Evolutionary conservation across 768 basidiomycete genomes (phyloP).

Genomic region (Mycena vitilis): DNA sequence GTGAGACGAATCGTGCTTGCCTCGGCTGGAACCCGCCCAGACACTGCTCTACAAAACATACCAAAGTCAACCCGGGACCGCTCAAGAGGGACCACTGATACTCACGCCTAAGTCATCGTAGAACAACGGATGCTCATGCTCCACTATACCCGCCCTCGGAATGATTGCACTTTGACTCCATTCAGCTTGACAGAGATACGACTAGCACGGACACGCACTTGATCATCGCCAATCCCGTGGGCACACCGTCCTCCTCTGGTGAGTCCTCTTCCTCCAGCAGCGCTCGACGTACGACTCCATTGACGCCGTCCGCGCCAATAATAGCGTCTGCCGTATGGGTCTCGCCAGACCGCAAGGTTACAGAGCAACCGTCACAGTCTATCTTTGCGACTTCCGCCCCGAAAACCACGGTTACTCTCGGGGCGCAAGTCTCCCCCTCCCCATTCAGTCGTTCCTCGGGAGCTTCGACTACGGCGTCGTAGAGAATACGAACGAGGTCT

Average conservation of each 20-base stretch:
- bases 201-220: neutral
- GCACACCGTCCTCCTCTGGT: neutral
- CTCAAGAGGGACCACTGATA: neutral
- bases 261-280: conserved; percentile 16
- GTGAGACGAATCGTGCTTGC: neutral
- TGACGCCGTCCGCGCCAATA: conserved; percentile 28
- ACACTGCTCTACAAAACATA: neutral
- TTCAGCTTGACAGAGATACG: neutral
- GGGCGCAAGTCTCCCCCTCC: neutral
- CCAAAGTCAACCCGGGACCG: neutral
- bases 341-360: conserved; percentile 24
- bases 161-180: neutral
- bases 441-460: neutral
- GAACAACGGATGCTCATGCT: neutral
- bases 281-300: conserved; percentile 6
- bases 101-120: neutral
- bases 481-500: conserved; percentile 23
- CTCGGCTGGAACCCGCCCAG: neutral
- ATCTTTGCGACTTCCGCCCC: conserved; percentile 14
- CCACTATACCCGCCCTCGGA: neutral
- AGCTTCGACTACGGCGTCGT: conserved; percentile 14
- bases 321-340: conserved; percentile 15
- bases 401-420: conserved; percentile 15
- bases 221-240: conserved; percentile 13
- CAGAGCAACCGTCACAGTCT: conserved; percentile 16